Base-by-base conservation (phyloP, 1,284 basidiomycete species). In the Fomitopsis schrenkii region DNA sequence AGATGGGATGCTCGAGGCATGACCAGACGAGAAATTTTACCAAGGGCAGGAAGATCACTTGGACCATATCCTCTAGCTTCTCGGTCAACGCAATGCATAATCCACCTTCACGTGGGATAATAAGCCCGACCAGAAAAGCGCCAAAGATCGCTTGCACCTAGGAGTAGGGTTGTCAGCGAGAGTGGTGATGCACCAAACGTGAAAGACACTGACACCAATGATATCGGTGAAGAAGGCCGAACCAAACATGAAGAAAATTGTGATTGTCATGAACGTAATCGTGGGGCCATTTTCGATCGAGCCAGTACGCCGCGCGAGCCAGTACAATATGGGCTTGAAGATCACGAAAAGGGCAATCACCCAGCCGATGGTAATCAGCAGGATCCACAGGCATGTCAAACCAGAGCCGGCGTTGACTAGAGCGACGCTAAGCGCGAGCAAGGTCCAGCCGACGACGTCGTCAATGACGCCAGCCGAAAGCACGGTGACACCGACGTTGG, bases 381-480 rank as follows among this genome's bases (percentile, higher is more conserved):
- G 81, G 61, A 94, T 88, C 76, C 88, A 96, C 26, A 97, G 78
- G 0, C 93, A 92, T 0, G 84, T 89, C 0, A 91, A 73, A 1
- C 91, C 90, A 0, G 83, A 82, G 1, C 86, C 80, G 0, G 92
- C 91, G 64, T 97, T 97, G 63, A 96, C 93, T 48, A 98, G 86
- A 0, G 95, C 92, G 8, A 98, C 90, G 6, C 91, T 92, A 55
- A 98, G 79, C 0, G 96, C 96, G 1, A 92, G 79, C 0, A 91
- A 75, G 0, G 78, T 81, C 90, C 90, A 92, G 0, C 88, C 95
- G 28, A 90, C 80, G 67, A 91, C 86, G 68, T 91, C 96, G 75
- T 97, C 98, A 3, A 91, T 94, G 1, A 98, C 94, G 54, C 97
- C 95, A 0, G 97, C 97, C 1, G 93, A 93, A 4, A 99, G 85